Evolutionary conservation across 345 rosid genomes (phyloP).

Genomic region (Anacardium occidentale): DNA sequence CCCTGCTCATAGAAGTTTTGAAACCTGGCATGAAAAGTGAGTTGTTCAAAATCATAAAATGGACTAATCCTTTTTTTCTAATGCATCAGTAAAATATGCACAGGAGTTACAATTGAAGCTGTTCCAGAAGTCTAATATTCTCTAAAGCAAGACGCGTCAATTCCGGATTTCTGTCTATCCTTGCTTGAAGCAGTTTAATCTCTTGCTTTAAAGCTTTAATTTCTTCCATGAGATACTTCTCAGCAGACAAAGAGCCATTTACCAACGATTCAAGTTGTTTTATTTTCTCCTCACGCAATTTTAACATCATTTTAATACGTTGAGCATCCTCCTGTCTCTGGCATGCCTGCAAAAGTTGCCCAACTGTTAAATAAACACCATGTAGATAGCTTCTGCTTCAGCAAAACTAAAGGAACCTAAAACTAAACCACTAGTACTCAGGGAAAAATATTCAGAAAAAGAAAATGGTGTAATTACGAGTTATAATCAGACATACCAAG

Average conservation of each 20-base stretch:
- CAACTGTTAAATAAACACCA: constrained; percentile 25
- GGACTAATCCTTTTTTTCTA: constrained; percentile 11
- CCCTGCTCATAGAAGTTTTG: constrained; percentile 63
- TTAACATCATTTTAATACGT: constrained; percentile 46
- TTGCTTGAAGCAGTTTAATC: constrained; percentile 57
- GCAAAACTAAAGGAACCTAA: neutral
- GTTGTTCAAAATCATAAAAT: constrained; percentile 7
- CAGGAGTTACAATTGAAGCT: constrained; percentile 59
- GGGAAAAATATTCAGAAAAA: neutral
- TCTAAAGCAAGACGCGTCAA: constrained; percentile 55
- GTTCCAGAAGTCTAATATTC: constrained; percentile 64
- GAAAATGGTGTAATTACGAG: constrained; percentile 12
- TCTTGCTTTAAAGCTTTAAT: constrained; percentile 61
- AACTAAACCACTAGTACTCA: constrained; percentile 1
- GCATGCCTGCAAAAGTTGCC: constrained; percentile 47
- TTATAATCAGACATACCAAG: constrained; percentile 49
- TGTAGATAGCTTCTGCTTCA: constrained; percentile 4
- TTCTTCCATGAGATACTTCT: constrained; percentile 57
- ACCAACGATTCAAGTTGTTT: constrained; percentile 53
- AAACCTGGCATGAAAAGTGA: constrained; percentile 49
- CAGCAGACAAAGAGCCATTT: constrained; percentile 47
- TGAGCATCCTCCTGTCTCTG: constrained; percentile 66
- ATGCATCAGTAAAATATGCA: constrained; percentile 23
- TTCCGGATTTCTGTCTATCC: constrained; percentile 58
- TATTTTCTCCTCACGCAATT: constrained; percentile 62